Evolutionary conservation across 2,329 filamentous ascomycete species (phyloP).

Genomic region (Didymella glomerata): DNA sequence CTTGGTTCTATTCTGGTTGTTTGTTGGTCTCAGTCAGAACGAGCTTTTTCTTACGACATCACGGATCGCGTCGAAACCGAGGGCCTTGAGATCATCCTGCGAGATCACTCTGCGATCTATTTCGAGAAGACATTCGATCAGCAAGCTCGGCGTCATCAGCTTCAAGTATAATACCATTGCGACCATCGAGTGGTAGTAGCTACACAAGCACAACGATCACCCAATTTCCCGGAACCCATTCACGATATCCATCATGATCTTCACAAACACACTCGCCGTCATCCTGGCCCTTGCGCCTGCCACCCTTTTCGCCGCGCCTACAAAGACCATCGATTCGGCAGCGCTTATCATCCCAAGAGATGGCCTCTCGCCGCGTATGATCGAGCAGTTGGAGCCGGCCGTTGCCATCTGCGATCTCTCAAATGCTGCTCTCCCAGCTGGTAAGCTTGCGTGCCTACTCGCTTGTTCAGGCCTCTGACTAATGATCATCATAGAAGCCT

Average conservation of each 20-base stretch:
- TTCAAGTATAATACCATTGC: slow-evolving; percentile 20
- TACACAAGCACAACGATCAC: neutral
- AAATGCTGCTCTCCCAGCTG: slow-evolving; percentile 39
- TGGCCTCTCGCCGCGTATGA: slow-evolving; percentile 24
- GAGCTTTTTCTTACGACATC: slow-evolving; percentile 17
- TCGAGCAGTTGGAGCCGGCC: slow-evolving; percentile 33
- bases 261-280: slow-evolving; percentile 43
- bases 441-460: slow-evolving; percentile 30
- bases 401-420: slow-evolving; percentile 43
- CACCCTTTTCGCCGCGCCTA: slow-evolving; percentile 46
- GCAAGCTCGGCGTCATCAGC: slow-evolving; percentile 4
- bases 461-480: no score
- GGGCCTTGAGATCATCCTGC: neutral
- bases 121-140: slow-evolving; percentile 11
- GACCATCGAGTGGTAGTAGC: slow-evolving; percentile 9
- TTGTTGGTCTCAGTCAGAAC: slow-evolving; percentile 2
- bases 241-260: slow-evolving; percentile 42
- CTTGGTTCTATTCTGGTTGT: slow-evolving; percentile 14
- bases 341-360: slow-evolving; percentile 29
- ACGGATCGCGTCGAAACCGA: slow-evolving; percentile 6
- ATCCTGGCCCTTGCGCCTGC: slow-evolving; percentile 47
- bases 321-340: slow-evolving; percentile 34
- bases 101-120: slow-evolving; percentile 1
- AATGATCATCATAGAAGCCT: slow-evolving; percentile 53
- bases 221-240: neutral